These are phyloP conservation scores for Phytophthora tubulina DNA, from an alignment of 352 stramenopile genomes.

Conservation along the genomic window DNA sequence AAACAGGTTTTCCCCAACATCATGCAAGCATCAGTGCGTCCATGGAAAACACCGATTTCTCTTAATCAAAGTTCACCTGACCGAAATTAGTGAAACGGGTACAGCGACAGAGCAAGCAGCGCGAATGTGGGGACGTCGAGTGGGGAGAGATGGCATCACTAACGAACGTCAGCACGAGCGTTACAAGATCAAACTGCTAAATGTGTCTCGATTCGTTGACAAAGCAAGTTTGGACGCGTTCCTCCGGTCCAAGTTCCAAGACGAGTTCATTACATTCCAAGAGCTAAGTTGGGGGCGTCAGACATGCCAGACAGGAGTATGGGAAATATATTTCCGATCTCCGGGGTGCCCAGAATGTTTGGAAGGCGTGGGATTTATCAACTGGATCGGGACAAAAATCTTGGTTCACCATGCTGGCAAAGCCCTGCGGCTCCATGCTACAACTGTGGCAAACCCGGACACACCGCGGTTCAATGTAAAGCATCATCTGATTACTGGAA, in stretches of 20 bases:
- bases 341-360: constrained; percentile 9
- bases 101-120: background rate
- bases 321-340: constrained; percentile 12
- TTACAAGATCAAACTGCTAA: constrained; percentile 7
- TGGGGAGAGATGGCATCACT: background rate
- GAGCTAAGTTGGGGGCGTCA: constrained; percentile 2
- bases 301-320: constrained; percentile 4
- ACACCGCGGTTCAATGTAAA: constrained; percentile 4
- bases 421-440: constrained; percentile 10
- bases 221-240: background rate
- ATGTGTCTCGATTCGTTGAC: constrained; percentile 10
- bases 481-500: background rate
- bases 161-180: constrained; percentile 2
- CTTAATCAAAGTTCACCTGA: background rate
- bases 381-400: constrained; percentile 13
- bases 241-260: background rate
- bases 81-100: background rate
- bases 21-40: too few relatives aligned
- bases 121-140: background rate
- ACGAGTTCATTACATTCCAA: constrained; percentile 7
- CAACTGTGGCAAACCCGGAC: constrained; percentile 5
- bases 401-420: background rate
- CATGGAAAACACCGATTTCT: background rate
- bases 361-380: constrained; percentile 3
- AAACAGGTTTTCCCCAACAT: too few relatives aligned